phyloP scores from a whole-genome alignment of 75 land plant species.

The Azolla pinnata region DNA sequence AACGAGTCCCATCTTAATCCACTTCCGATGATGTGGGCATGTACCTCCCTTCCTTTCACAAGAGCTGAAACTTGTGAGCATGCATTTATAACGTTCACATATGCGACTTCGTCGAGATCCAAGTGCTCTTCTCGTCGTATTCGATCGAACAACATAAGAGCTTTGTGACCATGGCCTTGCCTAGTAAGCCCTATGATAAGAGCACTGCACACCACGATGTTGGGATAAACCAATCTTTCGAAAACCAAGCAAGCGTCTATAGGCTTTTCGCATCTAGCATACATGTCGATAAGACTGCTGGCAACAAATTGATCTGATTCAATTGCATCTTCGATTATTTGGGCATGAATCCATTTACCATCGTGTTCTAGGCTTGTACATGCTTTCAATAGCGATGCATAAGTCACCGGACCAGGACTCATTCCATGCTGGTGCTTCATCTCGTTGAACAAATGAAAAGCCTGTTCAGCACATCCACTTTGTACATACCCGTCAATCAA shows the following conservation, averaged over 20 bases:
- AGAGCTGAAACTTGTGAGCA: slow-evolving; percentile 23
- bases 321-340: not conserved
- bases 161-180: slow-evolving; percentile 29
- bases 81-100: slow-evolving; percentile 38
- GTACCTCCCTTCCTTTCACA: slow-evolving; percentile 29
- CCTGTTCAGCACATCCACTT: slow-evolving; percentile 4
- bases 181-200: slow-evolving; percentile 20
- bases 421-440: slow-evolving; percentile 10
- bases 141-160: slow-evolving; percentile 35
- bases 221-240: slow-evolving; percentile 11
- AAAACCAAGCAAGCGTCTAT: slow-evolving; percentile 20
- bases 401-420: slow-evolving; percentile 7
- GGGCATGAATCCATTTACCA: not conserved
- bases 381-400: slow-evolving; percentile 3
- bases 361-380: not conserved
- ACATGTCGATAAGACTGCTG: not conserved
- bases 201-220: slow-evolving; percentile 26
- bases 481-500: slow-evolving; percentile 7
- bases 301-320: not conserved
- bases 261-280: not conserved
- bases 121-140: slow-evolving; percentile 27
- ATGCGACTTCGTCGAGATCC: slow-evolving; percentile 28
- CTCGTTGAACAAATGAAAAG: slow-evolving; percentile 16
- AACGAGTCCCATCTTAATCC: slow-evolving; percentile 28
- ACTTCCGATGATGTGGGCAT: slow-evolving; percentile 16